phyloP scores from a whole-genome alignment of 148 eudicot genomes.

The Cornus kousa region DNA sequence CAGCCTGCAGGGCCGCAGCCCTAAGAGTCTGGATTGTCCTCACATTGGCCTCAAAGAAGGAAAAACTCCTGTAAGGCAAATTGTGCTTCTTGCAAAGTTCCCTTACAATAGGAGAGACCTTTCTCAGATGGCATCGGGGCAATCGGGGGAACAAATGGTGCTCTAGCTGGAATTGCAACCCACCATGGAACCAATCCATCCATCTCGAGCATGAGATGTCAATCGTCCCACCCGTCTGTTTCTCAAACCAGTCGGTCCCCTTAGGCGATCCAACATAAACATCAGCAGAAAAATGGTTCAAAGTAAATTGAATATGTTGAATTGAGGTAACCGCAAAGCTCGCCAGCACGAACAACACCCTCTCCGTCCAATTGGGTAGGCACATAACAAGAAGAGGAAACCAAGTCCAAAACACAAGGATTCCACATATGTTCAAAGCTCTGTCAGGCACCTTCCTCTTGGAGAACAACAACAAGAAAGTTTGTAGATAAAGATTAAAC shows the following conservation, averaged over 20 bases:
- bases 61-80: constrained; percentile 54
- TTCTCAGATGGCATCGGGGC: constrained; percentile 59
- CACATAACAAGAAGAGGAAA: constrained; percentile 38
- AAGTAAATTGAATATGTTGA: constrained; percentile 53
- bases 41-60: constrained; percentile 58
- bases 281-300: constrained; percentile 61
- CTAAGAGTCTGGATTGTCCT: constrained; percentile 39
- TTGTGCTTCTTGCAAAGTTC: constrained; percentile 68
- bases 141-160: constrained; percentile 67
- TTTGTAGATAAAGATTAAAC: constrained; percentile 49
- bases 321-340: constrained; percentile 52
- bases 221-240: constrained; percentile 52
- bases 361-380: constrained; percentile 46
- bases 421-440: constrained; percentile 46
- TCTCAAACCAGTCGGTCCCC: constrained; percentile 66
- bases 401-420: constrained; percentile 60
- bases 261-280: constrained; percentile 58
- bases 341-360: constrained; percentile 37
- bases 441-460: constrained; percentile 46
- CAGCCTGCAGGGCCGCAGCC: constrained; percentile 55
- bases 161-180: constrained; percentile 66
- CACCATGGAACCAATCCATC: constrained; percentile 71
- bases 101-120: constrained; percentile 44
- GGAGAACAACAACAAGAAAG: constrained; percentile 45
- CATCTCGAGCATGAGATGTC: constrained; percentile 40